Evolutionary conservation across 805 yeast species (phyloP).

Genomic region (Aciculoconidium aculeatum): DNA sequence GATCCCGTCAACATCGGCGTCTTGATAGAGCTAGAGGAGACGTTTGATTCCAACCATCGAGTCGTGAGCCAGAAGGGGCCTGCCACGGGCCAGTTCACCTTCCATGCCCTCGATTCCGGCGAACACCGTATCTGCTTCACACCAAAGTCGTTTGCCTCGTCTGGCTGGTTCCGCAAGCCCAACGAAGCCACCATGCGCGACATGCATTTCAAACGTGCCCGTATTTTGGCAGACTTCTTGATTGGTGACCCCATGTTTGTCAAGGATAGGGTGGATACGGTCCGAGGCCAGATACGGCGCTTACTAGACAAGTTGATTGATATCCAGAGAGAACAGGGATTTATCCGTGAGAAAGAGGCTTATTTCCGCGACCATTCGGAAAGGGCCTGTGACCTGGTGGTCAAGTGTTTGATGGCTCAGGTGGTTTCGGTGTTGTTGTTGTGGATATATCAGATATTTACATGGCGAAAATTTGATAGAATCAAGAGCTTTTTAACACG

Average conservation of each 20-base stretch:
- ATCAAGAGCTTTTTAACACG: too few relatives aligned
- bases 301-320: slow-evolving; percentile 3
- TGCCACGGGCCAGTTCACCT: slow-evolving; percentile 20
- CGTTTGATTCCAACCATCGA: slow-evolving; percentile 15
- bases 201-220: slow-evolving; percentile 15
- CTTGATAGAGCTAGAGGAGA: slow-evolving; percentile 44
- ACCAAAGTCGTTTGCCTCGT: slow-evolving; percentile 20
- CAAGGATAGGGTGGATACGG: too few relatives aligned
- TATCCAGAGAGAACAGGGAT: slow-evolving; percentile 4
- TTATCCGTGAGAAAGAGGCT: slow-evolving; percentile 19
- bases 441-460: slow-evolving; percentile 17
- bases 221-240: slow-evolving; percentile 17
- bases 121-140: slow-evolving; percentile 23
- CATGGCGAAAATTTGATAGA: too few relatives aligned
- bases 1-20: slow-evolving; percentile 26
- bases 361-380: slow-evolving; percentile 21
- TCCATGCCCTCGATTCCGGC: slow-evolving; percentile 21
- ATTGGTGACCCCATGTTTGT: slow-evolving; percentile 18
- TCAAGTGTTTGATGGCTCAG: slow-evolving; percentile 19
- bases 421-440: slow-evolving; percentile 11
- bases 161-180: too few relatives aligned
- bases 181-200: slow-evolving; percentile 15
- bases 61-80: slow-evolving; percentile 22
- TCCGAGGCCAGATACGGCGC: background rate
- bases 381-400: slow-evolving; percentile 16